Evolutionary conservation across 371 early-diverging fungal species (phyloP).

Genomic region (Saksenaea oblongispora): DNA sequence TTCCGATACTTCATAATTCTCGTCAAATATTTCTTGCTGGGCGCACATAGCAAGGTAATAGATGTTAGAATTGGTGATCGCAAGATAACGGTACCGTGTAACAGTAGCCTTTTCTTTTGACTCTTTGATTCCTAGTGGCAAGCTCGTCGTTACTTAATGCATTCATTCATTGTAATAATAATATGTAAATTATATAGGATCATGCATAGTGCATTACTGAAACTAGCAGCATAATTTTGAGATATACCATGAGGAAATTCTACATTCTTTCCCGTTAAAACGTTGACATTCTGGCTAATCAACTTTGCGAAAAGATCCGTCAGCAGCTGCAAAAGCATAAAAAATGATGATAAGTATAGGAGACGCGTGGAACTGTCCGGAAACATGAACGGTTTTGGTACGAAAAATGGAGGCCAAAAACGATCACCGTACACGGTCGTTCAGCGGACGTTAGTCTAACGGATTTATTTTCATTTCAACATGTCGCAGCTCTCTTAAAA

Average conservation of each 20-base stretch:
- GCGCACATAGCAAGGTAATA: too few species aligned
- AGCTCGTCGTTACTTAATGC: too few species aligned
- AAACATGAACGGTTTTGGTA: background rate
- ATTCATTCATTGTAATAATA: too few species aligned
- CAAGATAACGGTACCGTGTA: too few species aligned
- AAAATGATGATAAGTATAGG: background rate
- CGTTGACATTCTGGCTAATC: background rate
- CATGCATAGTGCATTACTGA: background rate
- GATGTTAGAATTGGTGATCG: too few species aligned
- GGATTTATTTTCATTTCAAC: background rate
- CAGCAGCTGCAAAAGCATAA: background rate
- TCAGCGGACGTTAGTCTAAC: background rate
- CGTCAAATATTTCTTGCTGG: too few species aligned
- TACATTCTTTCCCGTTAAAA: background rate
- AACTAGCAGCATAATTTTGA: background rate
- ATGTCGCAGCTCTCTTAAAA: slow-evolving; percentile 2
- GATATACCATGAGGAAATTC: background rate
- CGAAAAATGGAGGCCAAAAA: background rate
- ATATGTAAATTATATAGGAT: background rate
- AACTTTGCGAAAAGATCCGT: background rate
- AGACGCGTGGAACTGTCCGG: background rate
- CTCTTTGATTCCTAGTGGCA: too few species aligned
- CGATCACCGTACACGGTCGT: background rate
- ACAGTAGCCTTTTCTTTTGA: too few species aligned
- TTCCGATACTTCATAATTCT: too few species aligned